A percentile compares a stretch with the other conserved stretches of the same genome.
Conservation (phyloP, 805 yeast species). For the Candida sakaeoensis region DNA sequence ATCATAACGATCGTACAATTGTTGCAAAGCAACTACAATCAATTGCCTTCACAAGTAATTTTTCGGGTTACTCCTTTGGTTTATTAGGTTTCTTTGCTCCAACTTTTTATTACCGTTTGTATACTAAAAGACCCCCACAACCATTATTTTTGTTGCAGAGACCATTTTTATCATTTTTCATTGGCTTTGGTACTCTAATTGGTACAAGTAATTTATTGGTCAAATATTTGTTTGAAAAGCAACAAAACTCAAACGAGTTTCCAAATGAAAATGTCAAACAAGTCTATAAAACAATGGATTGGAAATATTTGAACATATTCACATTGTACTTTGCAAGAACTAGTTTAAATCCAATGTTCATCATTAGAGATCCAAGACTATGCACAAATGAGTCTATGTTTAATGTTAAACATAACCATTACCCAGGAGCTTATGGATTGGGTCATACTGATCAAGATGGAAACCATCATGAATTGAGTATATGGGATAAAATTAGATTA, state of each 20-base stretch:
- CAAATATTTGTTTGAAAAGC: slow-evolving; percentile 19
- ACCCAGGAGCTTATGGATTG: not conserved
- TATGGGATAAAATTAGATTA: slow-evolving; percentile 6
- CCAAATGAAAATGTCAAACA: slow-evolving; percentile 7
- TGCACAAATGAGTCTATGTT: slow-evolving; percentile 9
- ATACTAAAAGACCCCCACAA: slow-evolving; percentile 6
- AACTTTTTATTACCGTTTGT: slow-evolving; percentile 20
- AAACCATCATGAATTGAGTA: slow-evolving; percentile 2
- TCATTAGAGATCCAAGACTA: slow-evolving; percentile 53
- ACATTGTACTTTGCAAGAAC: slow-evolving; percentile 50
- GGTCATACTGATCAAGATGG: slow-evolving; percentile 5
- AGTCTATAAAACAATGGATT: slow-evolving; percentile 37
- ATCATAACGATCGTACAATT: slow-evolving; percentile 26
- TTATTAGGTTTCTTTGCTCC: slow-evolving; percentile 27
- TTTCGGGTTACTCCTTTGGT: slow-evolving; percentile 25
- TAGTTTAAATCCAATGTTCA: slow-evolving; percentile 46
- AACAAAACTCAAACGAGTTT: slow-evolving; percentile 7
- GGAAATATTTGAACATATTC: slow-evolving; percentile 32
- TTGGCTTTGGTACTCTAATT: slow-evolving; percentile 27
- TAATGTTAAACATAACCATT: not conserved
- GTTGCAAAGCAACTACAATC: slow-evolving; percentile 28
- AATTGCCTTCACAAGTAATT: slow-evolving; percentile 21
- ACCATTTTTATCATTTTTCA: slow-evolving; percentile 30
- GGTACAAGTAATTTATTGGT: slow-evolving; percentile 15
- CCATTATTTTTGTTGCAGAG: slow-evolving; percentile 18